These are phyloP conservation scores for Penicillium macrosclerotiorum DNA, from an alignment of 495 filamentous ascomycete species.

Conservation along the genomic window DNA sequence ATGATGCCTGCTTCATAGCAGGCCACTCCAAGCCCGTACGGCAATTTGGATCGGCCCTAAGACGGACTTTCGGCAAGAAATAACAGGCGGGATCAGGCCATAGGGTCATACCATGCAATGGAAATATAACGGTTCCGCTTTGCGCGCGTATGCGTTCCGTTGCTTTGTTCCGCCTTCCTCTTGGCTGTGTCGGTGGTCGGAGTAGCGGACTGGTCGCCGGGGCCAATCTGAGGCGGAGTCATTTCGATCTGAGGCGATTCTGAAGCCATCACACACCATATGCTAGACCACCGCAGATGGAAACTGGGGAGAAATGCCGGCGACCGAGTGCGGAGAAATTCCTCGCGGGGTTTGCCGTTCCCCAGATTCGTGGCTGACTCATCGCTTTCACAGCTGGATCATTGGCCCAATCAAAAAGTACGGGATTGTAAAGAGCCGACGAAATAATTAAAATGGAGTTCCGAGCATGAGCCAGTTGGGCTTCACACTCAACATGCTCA, in stretches of 20 bases:
- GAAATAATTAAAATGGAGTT: too few species aligned
- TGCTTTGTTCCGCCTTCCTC: conserved; percentile 48
- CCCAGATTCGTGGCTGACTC: conserved; percentile 32
- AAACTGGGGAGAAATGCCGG: conserved; percentile 13
- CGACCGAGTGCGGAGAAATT: conserved; percentile 44
- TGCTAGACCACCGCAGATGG: conserved; percentile 3
- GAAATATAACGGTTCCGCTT: conserved; percentile 79
- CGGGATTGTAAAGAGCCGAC: background rate
- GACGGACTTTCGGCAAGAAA: background rate
- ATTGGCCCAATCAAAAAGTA: conserved; percentile 6
- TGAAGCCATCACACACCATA: conserved; percentile 33
- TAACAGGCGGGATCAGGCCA: conserved; percentile 14
- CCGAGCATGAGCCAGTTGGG: too few species aligned
- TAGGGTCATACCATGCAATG: conserved; percentile 73
- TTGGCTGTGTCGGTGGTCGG: conserved; percentile 36
- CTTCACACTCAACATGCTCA: too few species aligned
- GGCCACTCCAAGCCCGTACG: background rate
- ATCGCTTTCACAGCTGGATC: conserved; percentile 8
- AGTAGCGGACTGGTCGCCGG: conserved; percentile 24
- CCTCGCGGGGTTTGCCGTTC: conserved; percentile 43
- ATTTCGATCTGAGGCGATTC: conserved; percentile 37
- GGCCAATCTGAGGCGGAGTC: conserved; percentile 20
- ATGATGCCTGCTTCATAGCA: conserved; percentile 9
- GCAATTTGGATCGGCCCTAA: background rate
- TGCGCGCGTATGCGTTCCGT: conserved; percentile 48